Conservation (phyloP, 2,329 filamentous ascomycete species). For the Rhynchosporium secalis region DNA sequence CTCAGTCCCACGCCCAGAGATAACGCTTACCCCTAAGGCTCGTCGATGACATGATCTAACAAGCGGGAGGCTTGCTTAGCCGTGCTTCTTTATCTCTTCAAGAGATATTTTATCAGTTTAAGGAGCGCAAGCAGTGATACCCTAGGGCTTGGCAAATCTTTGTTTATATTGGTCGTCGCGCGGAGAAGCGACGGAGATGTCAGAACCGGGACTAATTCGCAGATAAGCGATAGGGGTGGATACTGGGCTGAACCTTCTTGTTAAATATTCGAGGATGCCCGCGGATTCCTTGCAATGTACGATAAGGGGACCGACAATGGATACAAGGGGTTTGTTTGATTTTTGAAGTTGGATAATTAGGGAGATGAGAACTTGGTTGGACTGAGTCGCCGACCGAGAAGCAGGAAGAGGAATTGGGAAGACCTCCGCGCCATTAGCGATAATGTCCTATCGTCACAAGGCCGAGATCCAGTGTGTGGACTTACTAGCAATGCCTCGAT, state of each 20-base stretch:
- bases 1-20: conserved; percentile 20
- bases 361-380: too few relatives aligned
- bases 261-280: conserved; percentile 2
- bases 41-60: background rate
- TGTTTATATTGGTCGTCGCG: conserved; percentile 13
- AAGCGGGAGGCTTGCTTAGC: conserved; percentile 11
- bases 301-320: background rate
- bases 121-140: background rate
- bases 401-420: too few relatives aligned
- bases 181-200: conserved; percentile 14
- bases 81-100: background rate
- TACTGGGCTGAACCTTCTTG: background rate
- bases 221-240: conserved; percentile 12
- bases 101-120: background rate
- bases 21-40: conserved; percentile 12
- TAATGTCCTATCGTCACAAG: too few relatives aligned
- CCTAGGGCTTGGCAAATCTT: conserved; percentile 3
- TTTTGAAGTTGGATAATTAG: too few relatives aligned
- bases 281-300: background rate
- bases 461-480: too few relatives aligned
- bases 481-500: too few relatives aligned
- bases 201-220: background rate
- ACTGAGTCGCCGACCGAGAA: too few relatives aligned
- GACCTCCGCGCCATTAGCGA: too few relatives aligned
- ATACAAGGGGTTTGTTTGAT: too few relatives aligned